These are phyloP conservation scores for Wallacemonas sp. DNA, from an alignment of 208 protist genomes.

Conservation along the genomic window DNA sequence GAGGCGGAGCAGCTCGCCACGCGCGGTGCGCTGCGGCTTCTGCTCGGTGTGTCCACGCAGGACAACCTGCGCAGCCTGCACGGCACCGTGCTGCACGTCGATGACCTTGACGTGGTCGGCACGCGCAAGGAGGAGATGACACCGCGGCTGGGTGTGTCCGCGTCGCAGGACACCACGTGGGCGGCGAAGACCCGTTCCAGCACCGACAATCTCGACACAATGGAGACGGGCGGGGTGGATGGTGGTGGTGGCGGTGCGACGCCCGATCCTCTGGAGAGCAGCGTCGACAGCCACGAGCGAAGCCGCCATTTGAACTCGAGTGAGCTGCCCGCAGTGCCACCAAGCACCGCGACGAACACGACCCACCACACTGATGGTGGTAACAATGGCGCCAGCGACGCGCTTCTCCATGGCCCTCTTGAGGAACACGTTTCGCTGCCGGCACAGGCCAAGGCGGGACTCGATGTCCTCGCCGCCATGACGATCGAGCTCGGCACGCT, in stretches of 20 bases:
- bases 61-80: conserved; percentile 32
- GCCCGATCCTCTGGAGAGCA: not conserved
- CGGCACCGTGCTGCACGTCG: conserved; percentile 49
- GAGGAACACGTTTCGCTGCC: too few species aligned
- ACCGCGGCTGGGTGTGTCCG: conserved; percentile 38
- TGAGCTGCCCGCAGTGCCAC: too few species aligned
- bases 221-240: not conserved
- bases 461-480: not conserved
- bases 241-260: conserved; percentile 11
- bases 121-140: conserved; percentile 52
- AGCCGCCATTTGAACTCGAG: too few species aligned
- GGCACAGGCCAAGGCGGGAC: not conserved
- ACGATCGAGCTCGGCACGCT: too few species aligned
- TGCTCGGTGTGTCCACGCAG: conserved; percentile 48
- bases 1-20: conserved; percentile 34
- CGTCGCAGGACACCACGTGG: conserved; percentile 26
- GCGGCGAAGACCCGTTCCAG: not conserved
- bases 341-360: too few species aligned
- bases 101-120: conserved; percentile 51
- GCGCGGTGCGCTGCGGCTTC: conserved; percentile 38
- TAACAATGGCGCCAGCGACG: too few species aligned
- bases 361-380: too few species aligned
- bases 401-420: too few species aligned
- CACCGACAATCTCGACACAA: conserved; percentile 12
- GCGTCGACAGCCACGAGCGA: too few species aligned